Percentiles rank a stretch among this genome's conserved stretches.
phyloP scores from a whole-genome alignment of 768 basidiomycete species.

The Amanita muscaria region DNA sequence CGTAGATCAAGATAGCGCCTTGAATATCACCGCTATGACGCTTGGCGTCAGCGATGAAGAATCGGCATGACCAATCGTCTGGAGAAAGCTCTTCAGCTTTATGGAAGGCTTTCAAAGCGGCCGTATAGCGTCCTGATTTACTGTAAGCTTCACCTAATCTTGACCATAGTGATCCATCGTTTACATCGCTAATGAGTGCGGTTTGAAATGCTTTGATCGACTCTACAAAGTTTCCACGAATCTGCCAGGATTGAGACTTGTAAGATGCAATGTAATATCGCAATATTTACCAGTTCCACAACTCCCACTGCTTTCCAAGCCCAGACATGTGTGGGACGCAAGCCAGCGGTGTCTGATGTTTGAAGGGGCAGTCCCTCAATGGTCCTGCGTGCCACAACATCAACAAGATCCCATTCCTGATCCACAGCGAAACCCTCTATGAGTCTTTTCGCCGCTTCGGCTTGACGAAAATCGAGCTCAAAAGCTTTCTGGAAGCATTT shows the following conservation, averaged over 20 bases:
- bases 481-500: conserved; percentile 99
- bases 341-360: conserved; percentile 25
- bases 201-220: conserved; percentile 84
- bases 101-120: conserved; percentile 79
- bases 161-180: conserved; percentile 81
- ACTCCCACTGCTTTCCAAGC: conserved; percentile 96
- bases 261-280: background rate
- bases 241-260: conserved; percentile 30
- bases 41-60: conserved; percentile 80
- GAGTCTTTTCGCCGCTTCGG: conserved; percentile 72
- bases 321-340: conserved; percentile 79
- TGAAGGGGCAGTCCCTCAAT: conserved; percentile 63
- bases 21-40: conserved; percentile 65
- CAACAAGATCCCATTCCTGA: conserved; percentile 91
- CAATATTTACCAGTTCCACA: conserved; percentile 72
- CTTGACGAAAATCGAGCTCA: conserved; percentile 87
- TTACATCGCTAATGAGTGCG: conserved; percentile 69
- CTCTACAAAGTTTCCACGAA: conserved; percentile 53
- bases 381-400: conserved; percentile 85
- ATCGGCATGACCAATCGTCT: conserved; percentile 75
- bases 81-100: conserved; percentile 68
- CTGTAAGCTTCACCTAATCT: conserved; percentile 88
- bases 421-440: conserved; percentile 90
- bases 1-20: conserved; percentile 65
- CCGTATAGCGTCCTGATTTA: conserved; percentile 79